Conservation (phyloP, 2,329 filamentous ascomycete species). For the Alternaria angustiovoidea region DNA sequence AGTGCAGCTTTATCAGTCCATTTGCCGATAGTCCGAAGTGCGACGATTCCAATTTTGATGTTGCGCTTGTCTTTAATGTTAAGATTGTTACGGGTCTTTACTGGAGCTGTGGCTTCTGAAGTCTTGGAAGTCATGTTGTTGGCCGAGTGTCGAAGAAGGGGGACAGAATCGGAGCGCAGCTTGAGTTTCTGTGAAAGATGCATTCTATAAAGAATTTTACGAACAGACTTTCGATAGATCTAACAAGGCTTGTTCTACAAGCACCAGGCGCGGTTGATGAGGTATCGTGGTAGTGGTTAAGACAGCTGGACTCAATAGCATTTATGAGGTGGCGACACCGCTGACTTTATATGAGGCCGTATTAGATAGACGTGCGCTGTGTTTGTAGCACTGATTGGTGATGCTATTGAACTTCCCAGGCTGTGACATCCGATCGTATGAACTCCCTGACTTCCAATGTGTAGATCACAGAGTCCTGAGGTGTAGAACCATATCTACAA, state of each 20-base stretch:
- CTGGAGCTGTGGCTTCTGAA: background rate
- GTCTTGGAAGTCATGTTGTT: background rate
- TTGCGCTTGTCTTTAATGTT: slow-evolving; percentile 4
- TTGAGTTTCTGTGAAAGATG: background rate
- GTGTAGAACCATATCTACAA: background rate
- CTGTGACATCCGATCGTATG: background rate
- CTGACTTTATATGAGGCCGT: background rate
- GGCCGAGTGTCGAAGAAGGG: background rate
- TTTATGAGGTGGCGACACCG: background rate
- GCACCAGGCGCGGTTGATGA: background rate
- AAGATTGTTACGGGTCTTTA: background rate
- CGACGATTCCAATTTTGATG: background rate
- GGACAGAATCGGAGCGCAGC: background rate
- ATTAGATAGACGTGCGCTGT: background rate
- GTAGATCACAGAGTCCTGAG: background rate
- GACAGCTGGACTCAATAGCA: background rate
- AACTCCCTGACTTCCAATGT: background rate
- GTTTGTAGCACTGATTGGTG: background rate
- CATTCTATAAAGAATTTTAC: background rate
- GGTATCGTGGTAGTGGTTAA: background rate
- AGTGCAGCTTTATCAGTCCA: slow-evolving; percentile 11
- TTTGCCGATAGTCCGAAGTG: slow-evolving; percentile 5
- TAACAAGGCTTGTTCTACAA: background rate
- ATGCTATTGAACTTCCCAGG: background rate
- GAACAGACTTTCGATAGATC: background rate